phyloP scores from a whole-genome alignment of 2,329 filamentous ascomycete species.

The Zopfia rhizophila region DNA sequence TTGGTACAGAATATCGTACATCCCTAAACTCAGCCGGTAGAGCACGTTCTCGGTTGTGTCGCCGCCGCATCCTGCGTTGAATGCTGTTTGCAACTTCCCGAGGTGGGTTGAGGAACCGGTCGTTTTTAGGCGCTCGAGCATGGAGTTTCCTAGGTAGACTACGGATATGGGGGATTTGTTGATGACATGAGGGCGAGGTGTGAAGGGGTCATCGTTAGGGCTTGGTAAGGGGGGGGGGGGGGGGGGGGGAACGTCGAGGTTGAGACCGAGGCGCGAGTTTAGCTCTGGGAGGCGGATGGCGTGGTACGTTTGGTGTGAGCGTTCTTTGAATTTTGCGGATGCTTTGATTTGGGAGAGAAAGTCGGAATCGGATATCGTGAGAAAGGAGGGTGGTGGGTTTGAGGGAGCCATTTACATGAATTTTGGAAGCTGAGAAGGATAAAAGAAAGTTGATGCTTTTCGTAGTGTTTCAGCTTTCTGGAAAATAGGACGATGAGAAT shows the following conservation, averaged over 20 bases:
- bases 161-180: conserved; percentile 15
- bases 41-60: conserved; percentile 24
- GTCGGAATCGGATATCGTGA: neutral
- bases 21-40: conserved; percentile 7
- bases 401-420: too few species aligned
- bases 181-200: conserved; percentile 11
- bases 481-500: too few species aligned
- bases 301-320: conserved; percentile 14
- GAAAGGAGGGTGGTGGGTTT: conserved; percentile 1
- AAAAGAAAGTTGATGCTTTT: too few species aligned
- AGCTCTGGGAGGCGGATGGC: conserved; percentile 20
- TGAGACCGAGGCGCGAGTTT: conserved; percentile 11
- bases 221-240: neutral
- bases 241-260: conserved; percentile 6
- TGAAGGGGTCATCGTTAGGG: conserved; percentile 10
- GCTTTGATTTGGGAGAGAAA: conserved; percentile 4
- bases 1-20: conserved; percentile 13
- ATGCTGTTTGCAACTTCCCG: conserved; percentile 9
- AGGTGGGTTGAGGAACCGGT: conserved; percentile 18
- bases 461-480: too few species aligned
- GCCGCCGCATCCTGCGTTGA: conserved; percentile 26
- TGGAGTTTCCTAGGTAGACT: conserved; percentile 29
- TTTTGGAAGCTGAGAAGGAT: too few species aligned
- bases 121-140: conserved; percentile 31
- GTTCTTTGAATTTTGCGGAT: conserved; percentile 11